These are phyloP conservation scores for Dichotomopilus funicola DNA, from an alignment of 2,329 filamentous ascomycete species.

Conservation along the genomic window DNA sequence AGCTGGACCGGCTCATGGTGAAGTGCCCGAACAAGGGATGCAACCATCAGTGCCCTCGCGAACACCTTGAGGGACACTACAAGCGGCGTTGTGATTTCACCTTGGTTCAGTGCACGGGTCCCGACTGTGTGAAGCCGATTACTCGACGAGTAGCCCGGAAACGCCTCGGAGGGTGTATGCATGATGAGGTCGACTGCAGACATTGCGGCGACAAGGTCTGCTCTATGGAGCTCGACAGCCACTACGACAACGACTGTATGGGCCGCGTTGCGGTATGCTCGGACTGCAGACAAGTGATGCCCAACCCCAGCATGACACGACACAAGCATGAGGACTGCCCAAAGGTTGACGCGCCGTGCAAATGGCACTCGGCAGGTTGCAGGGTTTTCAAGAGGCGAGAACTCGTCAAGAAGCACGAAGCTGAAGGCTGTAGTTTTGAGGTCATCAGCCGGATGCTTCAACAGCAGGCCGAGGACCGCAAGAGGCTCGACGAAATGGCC, in stretches of 20 bases:
- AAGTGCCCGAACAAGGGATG: slow-evolving; percentile 55
- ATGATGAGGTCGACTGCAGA: slow-evolving; percentile 45
- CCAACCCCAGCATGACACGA: slow-evolving; percentile 38
- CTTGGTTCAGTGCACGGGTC: slow-evolving; percentile 49
- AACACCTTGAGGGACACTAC: slow-evolving; percentile 50
- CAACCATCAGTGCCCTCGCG: slow-evolving; percentile 42
- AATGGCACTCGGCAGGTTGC: slow-evolving; percentile 46
- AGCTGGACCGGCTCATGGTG: slow-evolving; percentile 54
- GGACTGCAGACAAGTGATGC: slow-evolving; percentile 41
- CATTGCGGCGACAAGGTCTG: slow-evolving; percentile 47
- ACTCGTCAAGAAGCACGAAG: slow-evolving; percentile 39
- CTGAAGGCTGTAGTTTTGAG: slow-evolving; percentile 43
- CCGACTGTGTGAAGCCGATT: slow-evolving; percentile 45
- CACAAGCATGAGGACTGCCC: slow-evolving; percentile 43
- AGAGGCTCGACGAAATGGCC: slow-evolving; percentile 35
- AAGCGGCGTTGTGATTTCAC: slow-evolving; percentile 51
- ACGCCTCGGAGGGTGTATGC: slow-evolving; percentile 48
- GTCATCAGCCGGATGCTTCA: slow-evolving; percentile 42
- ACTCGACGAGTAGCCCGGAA: slow-evolving; percentile 34
- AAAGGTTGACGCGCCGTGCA: slow-evolving; percentile 37
- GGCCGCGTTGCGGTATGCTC: slow-evolving; percentile 44
- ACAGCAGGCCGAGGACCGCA: slow-evolving; percentile 39
- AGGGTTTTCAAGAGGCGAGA: slow-evolving; percentile 33
- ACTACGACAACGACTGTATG: slow-evolving; percentile 38
- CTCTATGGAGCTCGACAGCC: slow-evolving; percentile 41